These are phyloP conservation scores for Cyberlindnera xylosilytica DNA, from an alignment of 805 yeast species.

Conservation along the genomic window DNA sequence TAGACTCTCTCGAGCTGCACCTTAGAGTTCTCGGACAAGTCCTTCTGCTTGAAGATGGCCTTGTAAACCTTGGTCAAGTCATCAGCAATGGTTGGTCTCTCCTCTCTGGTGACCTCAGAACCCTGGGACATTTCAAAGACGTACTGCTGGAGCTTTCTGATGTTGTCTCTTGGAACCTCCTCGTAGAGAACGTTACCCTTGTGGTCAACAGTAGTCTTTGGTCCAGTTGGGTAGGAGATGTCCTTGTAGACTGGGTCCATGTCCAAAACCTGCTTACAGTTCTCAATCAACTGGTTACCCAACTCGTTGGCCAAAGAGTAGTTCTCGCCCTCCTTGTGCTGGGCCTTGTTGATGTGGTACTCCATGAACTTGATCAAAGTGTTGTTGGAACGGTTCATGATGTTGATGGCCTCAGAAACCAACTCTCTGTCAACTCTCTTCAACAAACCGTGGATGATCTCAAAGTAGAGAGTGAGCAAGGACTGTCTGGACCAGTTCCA, in stretches of 20 bases:
- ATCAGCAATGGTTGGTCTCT: slow-evolving; percentile 77
- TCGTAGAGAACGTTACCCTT: slow-evolving; percentile 84
- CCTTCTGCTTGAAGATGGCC: slow-evolving; percentile 73
- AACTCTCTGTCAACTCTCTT: slow-evolving; percentile 93
- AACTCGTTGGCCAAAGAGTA: slow-evolving; percentile 85
- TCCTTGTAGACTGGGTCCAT: slow-evolving; percentile 93
- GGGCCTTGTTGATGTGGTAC: slow-evolving; percentile 63
- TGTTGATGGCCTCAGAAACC: slow-evolving; percentile 91
- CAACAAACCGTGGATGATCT: slow-evolving; percentile 91
- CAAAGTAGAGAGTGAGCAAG: slow-evolving; percentile 87
- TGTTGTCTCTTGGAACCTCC: slow-evolving; percentile 85
- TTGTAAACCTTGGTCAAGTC: slow-evolving; percentile 81
- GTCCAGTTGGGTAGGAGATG: slow-evolving; percentile 91
- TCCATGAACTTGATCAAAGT: slow-evolving; percentile 95
- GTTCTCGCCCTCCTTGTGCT: slow-evolving; percentile 81
- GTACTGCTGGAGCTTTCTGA: slow-evolving; percentile 92
- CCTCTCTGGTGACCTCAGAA: slow-evolving; percentile 70
- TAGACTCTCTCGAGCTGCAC: slow-evolving; percentile 69
- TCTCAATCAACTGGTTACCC: slow-evolving; percentile 92
- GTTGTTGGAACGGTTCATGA: slow-evolving; percentile 96
- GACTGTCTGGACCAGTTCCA: slow-evolving; percentile 99
- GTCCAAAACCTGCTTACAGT: slow-evolving; percentile 82
- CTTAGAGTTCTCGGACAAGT: slow-evolving; percentile 56
- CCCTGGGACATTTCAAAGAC: slow-evolving; percentile 97
- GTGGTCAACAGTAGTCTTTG: slow-evolving; percentile 81